phyloP scores from a whole-genome alignment of 805 yeast genomes.

The Pichia membranifaciens region DNA sequence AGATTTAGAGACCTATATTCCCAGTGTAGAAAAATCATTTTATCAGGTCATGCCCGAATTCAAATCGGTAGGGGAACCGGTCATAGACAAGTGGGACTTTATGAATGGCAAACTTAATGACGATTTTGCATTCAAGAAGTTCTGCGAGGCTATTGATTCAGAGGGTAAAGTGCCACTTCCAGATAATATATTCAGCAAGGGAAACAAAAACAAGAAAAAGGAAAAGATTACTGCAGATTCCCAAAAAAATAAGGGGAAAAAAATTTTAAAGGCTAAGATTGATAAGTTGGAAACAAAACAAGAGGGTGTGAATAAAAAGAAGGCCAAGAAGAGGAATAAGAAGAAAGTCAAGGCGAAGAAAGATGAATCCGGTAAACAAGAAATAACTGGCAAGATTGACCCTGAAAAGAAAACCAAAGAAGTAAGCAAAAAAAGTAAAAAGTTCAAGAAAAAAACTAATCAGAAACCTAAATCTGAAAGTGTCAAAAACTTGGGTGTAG shows the following conservation, averaged over 20 bases:
- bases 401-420: not conserved
- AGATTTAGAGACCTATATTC: constrained; percentile 21
- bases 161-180: constrained; percentile 1
- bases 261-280: constrained; percentile 1
- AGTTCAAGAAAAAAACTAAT: constrained; percentile 11
- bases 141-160: not conserved
- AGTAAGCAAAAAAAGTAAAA: not conserved
- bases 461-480: constrained; percentile 10
- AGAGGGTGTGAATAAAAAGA: constrained; percentile 4
- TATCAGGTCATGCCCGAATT: constrained; percentile 27
- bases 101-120: constrained; percentile 4
- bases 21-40: constrained; percentile 33
- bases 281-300: constrained; percentile 5
- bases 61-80: constrained; percentile 4
- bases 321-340: constrained; percentile 3
- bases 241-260: not conserved
- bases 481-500: not conserved
- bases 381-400: not conserved
- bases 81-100: constrained; percentile 7
- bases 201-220: constrained; percentile 4
- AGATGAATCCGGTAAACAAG: not conserved
- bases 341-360: not conserved
- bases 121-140: constrained; percentile 1
- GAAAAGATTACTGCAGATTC: constrained; percentile 2
- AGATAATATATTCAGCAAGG: constrained; percentile 3